phyloP scores from a whole-genome alignment of 129 eudicot species.

The Flaveria sonorensis region DNA sequence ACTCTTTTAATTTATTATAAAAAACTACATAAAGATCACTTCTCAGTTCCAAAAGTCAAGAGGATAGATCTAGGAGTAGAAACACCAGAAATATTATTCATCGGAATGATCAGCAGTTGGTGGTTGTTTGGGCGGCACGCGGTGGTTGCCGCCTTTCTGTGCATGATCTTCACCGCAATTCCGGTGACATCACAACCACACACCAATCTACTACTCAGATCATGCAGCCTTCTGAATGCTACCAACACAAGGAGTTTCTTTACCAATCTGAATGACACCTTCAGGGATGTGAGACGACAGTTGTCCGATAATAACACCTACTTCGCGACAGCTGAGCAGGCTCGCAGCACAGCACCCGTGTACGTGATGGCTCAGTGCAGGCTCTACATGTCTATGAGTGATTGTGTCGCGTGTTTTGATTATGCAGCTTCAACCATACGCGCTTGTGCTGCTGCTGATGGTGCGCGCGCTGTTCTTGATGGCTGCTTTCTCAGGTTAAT shows the following conservation, averaged over 20 bases:
- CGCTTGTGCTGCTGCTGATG: constrained; percentile 58
- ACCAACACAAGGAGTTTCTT: constrained; percentile 37
- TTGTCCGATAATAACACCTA: constrained; percentile 27
- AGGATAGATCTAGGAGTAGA: background rate
- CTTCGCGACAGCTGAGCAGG: constrained; percentile 50
- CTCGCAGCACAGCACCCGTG: constrained; percentile 49
- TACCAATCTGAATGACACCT: constrained; percentile 45
- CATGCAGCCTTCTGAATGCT: constrained; percentile 58
- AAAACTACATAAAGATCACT: background rate
- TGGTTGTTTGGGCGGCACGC: constrained; percentile 18
- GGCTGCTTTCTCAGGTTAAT: constrained; percentile 66
- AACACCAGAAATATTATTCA: background rate
- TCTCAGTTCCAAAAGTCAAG: background rate
- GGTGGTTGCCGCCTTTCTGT: constrained; percentile 10
- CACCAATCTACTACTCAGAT: constrained; percentile 41
- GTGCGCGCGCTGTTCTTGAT: constrained; percentile 64
- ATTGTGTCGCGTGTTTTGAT: constrained; percentile 57
- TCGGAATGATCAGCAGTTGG: constrained; percentile 11
- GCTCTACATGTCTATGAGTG: constrained; percentile 40
- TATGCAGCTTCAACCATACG: constrained; percentile 42
- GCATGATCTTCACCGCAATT: background rate
- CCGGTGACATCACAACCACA: constrained; percentile 48
- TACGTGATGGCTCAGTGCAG: constrained; percentile 64
- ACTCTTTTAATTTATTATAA: too few species aligned
- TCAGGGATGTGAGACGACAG: constrained; percentile 47